A percentile compares a stretch with the other conserved stretches of the same genome.
These are phyloP conservation scores for Trametes punicea DNA, from an alignment of 768 basidiomycete species.

Conservation along the genomic window DNA sequence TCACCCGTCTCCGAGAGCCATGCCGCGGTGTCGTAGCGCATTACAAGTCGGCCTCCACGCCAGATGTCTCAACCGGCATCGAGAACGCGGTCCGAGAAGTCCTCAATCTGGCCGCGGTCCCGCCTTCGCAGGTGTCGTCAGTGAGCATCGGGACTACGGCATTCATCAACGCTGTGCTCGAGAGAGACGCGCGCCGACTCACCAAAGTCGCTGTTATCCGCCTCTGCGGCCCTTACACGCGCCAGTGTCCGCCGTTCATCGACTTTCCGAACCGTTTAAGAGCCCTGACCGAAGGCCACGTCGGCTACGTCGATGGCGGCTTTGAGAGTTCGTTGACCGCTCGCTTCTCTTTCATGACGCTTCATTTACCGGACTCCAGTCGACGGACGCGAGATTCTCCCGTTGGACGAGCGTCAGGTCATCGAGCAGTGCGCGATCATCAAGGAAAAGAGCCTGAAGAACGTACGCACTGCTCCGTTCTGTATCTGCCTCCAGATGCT, in stretches of 20 bases:
- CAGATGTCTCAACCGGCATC: constrained; percentile 57
- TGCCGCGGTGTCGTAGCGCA: constrained; percentile 37
- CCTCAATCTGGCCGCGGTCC: constrained; percentile 36
- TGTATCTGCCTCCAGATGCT: too few relatives aligned
- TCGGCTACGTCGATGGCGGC: constrained; percentile 40
- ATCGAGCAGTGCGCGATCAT: constrained; percentile 42
- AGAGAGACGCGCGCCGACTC: constrained; percentile 49
- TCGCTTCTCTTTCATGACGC: constrained; percentile 17
- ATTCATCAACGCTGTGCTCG: constrained; percentile 49
- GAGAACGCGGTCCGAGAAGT: constrained; percentile 47
- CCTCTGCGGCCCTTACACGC: constrained; percentile 57
- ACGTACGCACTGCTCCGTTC: constrained; percentile 13
- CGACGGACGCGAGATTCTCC: constrained; percentile 43
- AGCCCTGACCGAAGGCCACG: constrained; percentile 31
- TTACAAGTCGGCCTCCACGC: constrained; percentile 52
- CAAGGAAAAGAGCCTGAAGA: constrained; percentile 26
- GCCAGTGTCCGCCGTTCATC: constrained; percentile 54
- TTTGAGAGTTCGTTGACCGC: constrained; percentile 32
- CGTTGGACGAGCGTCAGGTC: constrained; percentile 43
- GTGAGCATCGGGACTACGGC: constrained; percentile 61
- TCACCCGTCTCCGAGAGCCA: constrained; percentile 29
- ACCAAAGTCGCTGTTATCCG: constrained; percentile 62
- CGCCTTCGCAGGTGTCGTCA: constrained; percentile 41
- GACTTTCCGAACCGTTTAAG: constrained; percentile 43
- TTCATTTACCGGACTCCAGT: constrained; percentile 42